Conservation (phyloP, 805 yeast genomes). For the Phaffomyces thermotolerans region DNA sequence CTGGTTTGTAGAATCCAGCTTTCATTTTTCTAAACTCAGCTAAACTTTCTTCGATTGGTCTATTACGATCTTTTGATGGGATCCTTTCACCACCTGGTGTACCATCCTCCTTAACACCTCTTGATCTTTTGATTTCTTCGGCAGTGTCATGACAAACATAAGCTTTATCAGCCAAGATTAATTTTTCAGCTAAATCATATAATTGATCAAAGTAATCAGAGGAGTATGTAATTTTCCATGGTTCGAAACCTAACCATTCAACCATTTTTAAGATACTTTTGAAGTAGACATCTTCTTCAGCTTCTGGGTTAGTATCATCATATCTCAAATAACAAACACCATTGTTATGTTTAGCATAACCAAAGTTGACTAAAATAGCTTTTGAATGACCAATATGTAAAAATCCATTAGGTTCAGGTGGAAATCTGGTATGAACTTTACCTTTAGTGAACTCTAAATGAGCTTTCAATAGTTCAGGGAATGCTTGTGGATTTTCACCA, state of each 20-base stretch:
- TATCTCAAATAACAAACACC: slow-evolving; percentile 90
- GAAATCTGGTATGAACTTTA: slow-evolving; percentile 87
- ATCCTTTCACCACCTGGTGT: slow-evolving; percentile 88
- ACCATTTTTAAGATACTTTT: slow-evolving; percentile 79
- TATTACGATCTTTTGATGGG: slow-evolving; percentile 71
- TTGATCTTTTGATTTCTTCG: slow-evolving; percentile 80
- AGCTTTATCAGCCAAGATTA: slow-evolving; percentile 65
- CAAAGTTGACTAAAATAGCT: slow-evolving; percentile 96
- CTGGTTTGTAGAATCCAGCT: slow-evolving; percentile 81
- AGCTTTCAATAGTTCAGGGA: slow-evolving; percentile 73
- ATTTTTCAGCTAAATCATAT: slow-evolving; percentile 80
- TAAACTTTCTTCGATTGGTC: slow-evolving; percentile 68
- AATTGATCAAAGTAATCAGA: slow-evolving; percentile 90
- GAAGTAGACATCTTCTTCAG: slow-evolving; percentile 91
- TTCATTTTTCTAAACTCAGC: slow-evolving; percentile 83
- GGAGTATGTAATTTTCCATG: slow-evolving; percentile 93
- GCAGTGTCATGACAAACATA: slow-evolving; percentile 92
- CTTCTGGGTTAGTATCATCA: slow-evolving; percentile 98
- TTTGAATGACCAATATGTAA: slow-evolving; percentile 97
- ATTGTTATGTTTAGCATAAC: slow-evolving; percentile 81
- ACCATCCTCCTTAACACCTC: slow-evolving; percentile 91
- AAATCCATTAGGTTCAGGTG: slow-evolving; percentile 98
- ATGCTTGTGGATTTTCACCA: slow-evolving; percentile 89
- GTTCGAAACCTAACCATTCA: slow-evolving; percentile 88
- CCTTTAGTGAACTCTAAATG: slow-evolving; percentile 78